A percentile compares a stretch with the other conserved stretches of the same genome.
Evolutionary conservation across 2,329 filamentous ascomycete genomes (phyloP).

Genomic region (Reticulascus tulasneorum): DNA sequence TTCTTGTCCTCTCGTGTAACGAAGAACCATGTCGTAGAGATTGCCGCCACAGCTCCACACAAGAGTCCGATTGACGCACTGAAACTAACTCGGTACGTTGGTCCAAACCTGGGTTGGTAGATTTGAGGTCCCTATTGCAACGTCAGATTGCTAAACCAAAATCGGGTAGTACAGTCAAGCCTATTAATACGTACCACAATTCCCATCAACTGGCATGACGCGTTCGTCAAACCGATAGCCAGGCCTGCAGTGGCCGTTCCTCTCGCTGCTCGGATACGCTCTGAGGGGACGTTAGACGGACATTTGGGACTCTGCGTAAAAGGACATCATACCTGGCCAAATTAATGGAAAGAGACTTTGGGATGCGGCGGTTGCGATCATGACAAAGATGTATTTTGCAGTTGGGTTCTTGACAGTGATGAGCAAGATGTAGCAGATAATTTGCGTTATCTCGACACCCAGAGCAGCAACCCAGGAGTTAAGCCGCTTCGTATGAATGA

Average conservation of each 20-base stretch:
- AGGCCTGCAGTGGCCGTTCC: constrained; percentile 34
- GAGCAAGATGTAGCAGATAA: constrained; percentile 34
- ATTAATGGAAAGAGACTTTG: constrained; percentile 34
- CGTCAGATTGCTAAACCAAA: no score
- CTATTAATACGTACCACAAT: constrained; percentile 28
- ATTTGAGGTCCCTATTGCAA: constrained; percentile 27
- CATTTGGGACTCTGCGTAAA: no score
- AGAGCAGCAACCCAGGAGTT: constrained; percentile 20
- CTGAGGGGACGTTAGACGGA: no score
- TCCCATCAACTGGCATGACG: constrained; percentile 28
- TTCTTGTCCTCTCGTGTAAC: constrained; percentile 13
- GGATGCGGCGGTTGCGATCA: constrained; percentile 32
- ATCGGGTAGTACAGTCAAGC: background rate
- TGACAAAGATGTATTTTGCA: constrained; percentile 34
- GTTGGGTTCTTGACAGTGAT: constrained; percentile 28
- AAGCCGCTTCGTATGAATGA: constrained; percentile 17
- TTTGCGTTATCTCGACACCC: constrained; percentile 26
- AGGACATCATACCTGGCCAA: constrained; percentile 28
- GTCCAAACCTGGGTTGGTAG: constrained; percentile 34
- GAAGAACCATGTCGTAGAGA: constrained; percentile 18
- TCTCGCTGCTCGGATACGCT: constrained; percentile 32
- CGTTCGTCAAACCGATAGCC: constrained; percentile 32
- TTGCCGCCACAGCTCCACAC: constrained; percentile 19
- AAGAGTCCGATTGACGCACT: constrained; percentile 29
- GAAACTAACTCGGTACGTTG: constrained; percentile 32